Evolutionary conservation across 1,284 basidiomycete species (phyloP).

Genomic region (Marasmius sp.): DNA sequence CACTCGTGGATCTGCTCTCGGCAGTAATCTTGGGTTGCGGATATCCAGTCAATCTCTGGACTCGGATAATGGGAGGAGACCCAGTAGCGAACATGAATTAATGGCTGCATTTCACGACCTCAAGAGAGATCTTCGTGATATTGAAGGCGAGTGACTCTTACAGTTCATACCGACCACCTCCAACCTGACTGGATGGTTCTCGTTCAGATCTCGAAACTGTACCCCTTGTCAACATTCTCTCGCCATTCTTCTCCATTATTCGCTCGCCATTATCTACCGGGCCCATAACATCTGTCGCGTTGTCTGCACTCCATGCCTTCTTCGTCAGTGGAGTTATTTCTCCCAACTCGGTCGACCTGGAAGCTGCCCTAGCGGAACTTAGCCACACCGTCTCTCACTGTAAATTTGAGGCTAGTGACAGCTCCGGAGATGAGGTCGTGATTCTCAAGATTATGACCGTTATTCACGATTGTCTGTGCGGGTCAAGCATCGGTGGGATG

Average conservation of each 20-base stretch:
- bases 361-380: constrained; percentile 76
- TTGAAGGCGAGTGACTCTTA: constrained; percentile 58
- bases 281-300: constrained; percentile 88
- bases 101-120: constrained; percentile 91
- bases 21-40: constrained; percentile 72
- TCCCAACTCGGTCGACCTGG: constrained; percentile 49
- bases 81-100: constrained; percentile 70
- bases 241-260: constrained; percentile 91
- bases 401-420: constrained; percentile 97
- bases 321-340: constrained; percentile 78
- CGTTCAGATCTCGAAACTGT: constrained; percentile 49
- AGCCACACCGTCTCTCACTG: constrained; percentile 92
- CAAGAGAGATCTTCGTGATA: constrained; percentile 71
- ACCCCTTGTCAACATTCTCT: constrained; percentile 64
- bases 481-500: constrained; percentile 54
- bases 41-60: constrained; percentile 48
- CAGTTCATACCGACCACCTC: constrained; percentile 6
- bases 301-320: constrained; percentile 86
- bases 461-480: constrained; percentile 83
- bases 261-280: constrained; percentile 92
- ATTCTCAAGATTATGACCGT: constrained; percentile 90
- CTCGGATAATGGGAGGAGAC: constrained; percentile 42
- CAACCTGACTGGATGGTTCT: constrained; percentile 29
- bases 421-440: constrained; percentile 94
- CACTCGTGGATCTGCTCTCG: constrained; percentile 62